Percentiles rank a stretch among this genome's conserved stretches.
Conservation (phyloP, 1,139 yeast genomes). For the Casaregolazyma suthepensis region DNA sequence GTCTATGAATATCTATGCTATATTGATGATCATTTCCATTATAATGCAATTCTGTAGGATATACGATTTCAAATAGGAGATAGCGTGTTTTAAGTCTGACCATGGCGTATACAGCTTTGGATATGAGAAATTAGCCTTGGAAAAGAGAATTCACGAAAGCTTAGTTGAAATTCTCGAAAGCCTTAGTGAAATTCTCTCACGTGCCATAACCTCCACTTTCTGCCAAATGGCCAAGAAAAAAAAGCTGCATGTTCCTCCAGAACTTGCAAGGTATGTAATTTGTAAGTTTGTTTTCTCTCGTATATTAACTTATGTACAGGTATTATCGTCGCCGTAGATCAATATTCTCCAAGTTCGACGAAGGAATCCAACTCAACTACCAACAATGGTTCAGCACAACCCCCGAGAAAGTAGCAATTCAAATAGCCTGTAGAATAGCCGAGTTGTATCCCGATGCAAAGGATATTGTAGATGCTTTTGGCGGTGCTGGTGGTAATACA, state of each 20-base stretch:
- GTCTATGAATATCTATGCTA: neutral
- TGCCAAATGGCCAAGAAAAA: slow-evolving; percentile 5
- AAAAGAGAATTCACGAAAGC: too few species aligned
- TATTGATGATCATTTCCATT: neutral
- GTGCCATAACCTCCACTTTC: neutral
- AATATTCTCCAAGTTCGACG: slow-evolving; percentile 56
- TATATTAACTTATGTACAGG: slow-evolving; percentile 25
- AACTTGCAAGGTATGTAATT: slow-evolving; percentile 3
- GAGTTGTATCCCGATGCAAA: slow-evolving; percentile 46
- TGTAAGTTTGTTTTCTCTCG: neutral
- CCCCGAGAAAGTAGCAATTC: slow-evolving; percentile 65
- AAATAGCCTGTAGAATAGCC: slow-evolving; percentile 49
- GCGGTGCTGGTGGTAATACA: slow-evolving; percentile 95
- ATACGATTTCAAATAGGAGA: slow-evolving; percentile 68
- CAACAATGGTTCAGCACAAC: slow-evolving; percentile 92
- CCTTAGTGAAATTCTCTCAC: neutral
- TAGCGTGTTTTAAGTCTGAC: slow-evolving; percentile 85
- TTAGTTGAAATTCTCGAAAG: too few species aligned
- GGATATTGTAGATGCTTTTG: slow-evolving; percentile 60
- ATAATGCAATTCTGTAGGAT: slow-evolving; percentile 38
- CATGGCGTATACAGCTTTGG: too few species aligned
- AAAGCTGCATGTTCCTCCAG: slow-evolving; percentile 4
- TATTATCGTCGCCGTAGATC: slow-evolving; percentile 58
- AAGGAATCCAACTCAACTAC: slow-evolving; percentile 65
- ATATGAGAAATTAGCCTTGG: too few species aligned